Evolutionary conservation across 805 yeast genomes (phyloP).

Genomic region (Brettanomyces naardenensis): DNA sequence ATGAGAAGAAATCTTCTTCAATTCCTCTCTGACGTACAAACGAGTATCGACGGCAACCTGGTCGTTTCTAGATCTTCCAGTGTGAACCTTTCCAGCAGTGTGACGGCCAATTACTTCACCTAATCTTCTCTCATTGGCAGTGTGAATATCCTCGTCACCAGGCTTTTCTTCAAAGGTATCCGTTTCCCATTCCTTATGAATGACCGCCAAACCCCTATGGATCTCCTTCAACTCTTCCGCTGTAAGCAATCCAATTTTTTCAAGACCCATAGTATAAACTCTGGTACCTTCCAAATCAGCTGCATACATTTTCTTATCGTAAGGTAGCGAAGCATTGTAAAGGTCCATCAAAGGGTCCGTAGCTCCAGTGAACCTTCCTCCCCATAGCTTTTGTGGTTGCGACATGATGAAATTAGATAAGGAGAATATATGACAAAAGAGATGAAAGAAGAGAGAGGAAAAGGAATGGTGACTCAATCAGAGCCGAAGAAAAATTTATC

Average conservation of each 20-base stretch:
- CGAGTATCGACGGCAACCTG: slow-evolving; percentile 99
- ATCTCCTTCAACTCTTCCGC: slow-evolving; percentile 69
- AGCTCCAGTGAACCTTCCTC: slow-evolving; percentile 96
- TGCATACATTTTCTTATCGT: slow-evolving; percentile 88
- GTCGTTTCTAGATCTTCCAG: slow-evolving; percentile 98
- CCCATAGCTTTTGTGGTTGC: slow-evolving; percentile 77
- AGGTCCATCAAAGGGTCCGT: slow-evolving; percentile 97
- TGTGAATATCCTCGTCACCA: slow-evolving; percentile 97
- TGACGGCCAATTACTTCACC: slow-evolving; percentile 93
- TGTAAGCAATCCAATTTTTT: slow-evolving; percentile 69
- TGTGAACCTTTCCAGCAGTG: slow-evolving; percentile 96
- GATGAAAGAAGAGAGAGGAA: too few relatives aligned
- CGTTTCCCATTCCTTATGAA: slow-evolving; percentile 75
- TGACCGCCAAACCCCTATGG: slow-evolving; percentile 69
- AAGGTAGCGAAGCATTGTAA: slow-evolving; percentile 94
- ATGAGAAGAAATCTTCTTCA: slow-evolving; percentile 50
- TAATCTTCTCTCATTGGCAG: slow-evolving; percentile 95
- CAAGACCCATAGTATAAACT: slow-evolving; percentile 83
- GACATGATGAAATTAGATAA: background rate
- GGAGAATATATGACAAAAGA: background rate
- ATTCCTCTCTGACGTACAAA: slow-evolving; percentile 76
- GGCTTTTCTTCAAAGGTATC: slow-evolving; percentile 63
- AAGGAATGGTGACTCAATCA: too few relatives aligned
- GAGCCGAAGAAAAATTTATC: background rate
- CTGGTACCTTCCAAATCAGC: slow-evolving; percentile 93